Evolutionary conservation across 331 rosid genomes (phyloP).

Genomic region (Phaseolus coccineus): DNA sequence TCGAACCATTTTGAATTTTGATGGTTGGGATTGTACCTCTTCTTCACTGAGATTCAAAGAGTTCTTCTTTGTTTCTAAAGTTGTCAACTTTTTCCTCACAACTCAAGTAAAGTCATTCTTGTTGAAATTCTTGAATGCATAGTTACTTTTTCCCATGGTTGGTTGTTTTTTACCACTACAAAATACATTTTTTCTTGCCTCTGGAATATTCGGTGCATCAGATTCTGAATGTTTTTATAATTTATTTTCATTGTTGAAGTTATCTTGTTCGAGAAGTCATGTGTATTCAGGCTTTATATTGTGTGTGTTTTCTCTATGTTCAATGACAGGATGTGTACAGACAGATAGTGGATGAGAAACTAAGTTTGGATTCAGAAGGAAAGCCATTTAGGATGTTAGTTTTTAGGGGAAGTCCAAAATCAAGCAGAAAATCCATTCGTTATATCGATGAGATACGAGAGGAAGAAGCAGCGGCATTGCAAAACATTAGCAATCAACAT

Average conservation of each 20-base stretch:
- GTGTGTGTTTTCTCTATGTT: not conserved
- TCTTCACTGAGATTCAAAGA: not conserved
- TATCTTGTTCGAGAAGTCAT: not conserved
- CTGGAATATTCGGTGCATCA: not conserved
- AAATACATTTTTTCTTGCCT: not conserved
- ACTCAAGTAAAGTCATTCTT: not conserved
- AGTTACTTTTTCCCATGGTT: not conserved
- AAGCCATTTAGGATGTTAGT: constrained; percentile 78
- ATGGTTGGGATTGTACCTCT: not conserved
- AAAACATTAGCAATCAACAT: constrained; percentile 37
- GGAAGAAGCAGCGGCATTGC: constrained; percentile 54
- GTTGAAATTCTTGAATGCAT: not conserved
- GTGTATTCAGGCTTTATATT: not conserved
- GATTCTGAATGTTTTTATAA: not conserved
- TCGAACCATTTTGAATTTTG: not conserved
- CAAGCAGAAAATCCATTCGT: constrained; percentile 62
- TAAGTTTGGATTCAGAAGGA: constrained; percentile 72
- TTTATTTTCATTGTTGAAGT: not conserved
- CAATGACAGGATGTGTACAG: constrained; percentile 65
- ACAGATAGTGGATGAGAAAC: constrained; percentile 58
- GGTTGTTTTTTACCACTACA: not conserved
- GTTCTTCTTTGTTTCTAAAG: not conserved
- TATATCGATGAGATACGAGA: constrained; percentile 67
- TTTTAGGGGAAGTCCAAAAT: constrained; percentile 83
- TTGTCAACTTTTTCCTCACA: not conserved